phyloP scores from a whole-genome alignment of 495 filamentous ascomycete genomes.

The Cenococcum geophilum region DNA sequence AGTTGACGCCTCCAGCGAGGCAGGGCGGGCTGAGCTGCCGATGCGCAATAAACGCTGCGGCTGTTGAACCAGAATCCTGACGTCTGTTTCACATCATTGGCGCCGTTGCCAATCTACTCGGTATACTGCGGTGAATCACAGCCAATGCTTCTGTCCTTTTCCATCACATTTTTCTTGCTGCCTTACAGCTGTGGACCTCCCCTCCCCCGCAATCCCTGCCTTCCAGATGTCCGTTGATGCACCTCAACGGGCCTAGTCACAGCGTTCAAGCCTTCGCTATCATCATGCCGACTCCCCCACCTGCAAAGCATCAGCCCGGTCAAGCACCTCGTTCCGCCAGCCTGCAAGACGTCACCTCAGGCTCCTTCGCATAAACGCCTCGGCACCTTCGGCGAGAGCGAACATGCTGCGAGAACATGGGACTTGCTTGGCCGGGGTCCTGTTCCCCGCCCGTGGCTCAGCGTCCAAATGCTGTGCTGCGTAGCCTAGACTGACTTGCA shows the following conservation, averaged over 20 bases:
- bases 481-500: not conserved
- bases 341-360: not conserved
- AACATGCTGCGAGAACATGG: not conserved
- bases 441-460: not conserved
- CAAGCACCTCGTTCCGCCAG: not conserved
- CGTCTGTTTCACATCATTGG: not conserved
- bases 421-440: not conserved
- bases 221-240: not conserved
- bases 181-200: not conserved
- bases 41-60: too few species aligned
- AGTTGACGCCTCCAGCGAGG: too few species aligned
- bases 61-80: not conserved
- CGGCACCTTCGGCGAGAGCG: not conserved
- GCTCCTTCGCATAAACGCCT: not conserved
- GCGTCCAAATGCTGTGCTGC: not conserved
- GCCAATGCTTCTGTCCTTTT: not conserved
- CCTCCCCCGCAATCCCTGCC: not conserved
- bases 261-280: not conserved
- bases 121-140: not conserved
- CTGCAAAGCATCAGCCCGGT: not conserved
- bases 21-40: too few species aligned
- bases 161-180: not conserved
- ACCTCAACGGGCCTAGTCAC: not conserved
- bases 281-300: not conserved
- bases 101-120: not conserved